phyloP scores from a whole-genome alignment of 163 green algal genomes.

The Chlorella variabilis region DNA sequence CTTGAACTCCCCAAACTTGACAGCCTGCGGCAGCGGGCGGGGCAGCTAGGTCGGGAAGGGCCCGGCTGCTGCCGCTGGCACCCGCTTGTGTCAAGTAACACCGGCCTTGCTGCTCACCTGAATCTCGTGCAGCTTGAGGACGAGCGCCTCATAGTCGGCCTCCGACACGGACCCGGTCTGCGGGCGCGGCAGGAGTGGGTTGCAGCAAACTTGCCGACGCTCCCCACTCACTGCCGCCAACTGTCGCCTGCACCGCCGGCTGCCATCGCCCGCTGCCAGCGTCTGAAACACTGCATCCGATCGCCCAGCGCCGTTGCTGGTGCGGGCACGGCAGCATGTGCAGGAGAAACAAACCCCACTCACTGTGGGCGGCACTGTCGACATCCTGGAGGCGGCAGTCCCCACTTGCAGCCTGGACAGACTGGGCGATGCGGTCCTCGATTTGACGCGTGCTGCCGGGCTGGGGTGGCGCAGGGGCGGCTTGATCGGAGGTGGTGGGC shows the following conservation, averaged over 20 bases:
- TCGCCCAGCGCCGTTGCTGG: not conserved
- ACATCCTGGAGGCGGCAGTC: not conserved
- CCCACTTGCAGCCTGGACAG: not conserved
- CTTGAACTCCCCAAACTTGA: conserved; percentile 99
- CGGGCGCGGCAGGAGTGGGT: not conserved
- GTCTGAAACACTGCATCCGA: too few relatives aligned
- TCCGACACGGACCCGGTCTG: conserved; percentile 74
- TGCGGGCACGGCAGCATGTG: too few relatives aligned
- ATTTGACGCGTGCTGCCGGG: not conserved
- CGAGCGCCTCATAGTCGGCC: conserved; percentile 85
- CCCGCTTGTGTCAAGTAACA: too few relatives aligned
- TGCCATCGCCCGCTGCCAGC: too few relatives aligned
- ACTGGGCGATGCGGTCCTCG: not conserved
- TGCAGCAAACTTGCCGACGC: not conserved
- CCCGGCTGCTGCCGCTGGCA: not conserved
- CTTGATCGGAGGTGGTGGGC: not conserved
- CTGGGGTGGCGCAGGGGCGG: not conserved
- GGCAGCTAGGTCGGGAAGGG: too few relatives aligned
- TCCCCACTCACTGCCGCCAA: not conserved
- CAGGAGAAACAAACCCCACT: too few relatives aligned
- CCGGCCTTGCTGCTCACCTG: conserved; percentile 76
- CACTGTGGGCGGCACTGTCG: conserved; percentile 17
- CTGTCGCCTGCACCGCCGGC: not conserved
- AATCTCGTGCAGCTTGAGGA: conserved; percentile 93
- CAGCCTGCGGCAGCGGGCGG: conserved; percentile 69